Evolutionary conservation across 495 filamentous ascomycete genomes (phyloP), one percentile per base, ranked within the genome.

Genomic region (Apiosordaria backusii): DNA sequence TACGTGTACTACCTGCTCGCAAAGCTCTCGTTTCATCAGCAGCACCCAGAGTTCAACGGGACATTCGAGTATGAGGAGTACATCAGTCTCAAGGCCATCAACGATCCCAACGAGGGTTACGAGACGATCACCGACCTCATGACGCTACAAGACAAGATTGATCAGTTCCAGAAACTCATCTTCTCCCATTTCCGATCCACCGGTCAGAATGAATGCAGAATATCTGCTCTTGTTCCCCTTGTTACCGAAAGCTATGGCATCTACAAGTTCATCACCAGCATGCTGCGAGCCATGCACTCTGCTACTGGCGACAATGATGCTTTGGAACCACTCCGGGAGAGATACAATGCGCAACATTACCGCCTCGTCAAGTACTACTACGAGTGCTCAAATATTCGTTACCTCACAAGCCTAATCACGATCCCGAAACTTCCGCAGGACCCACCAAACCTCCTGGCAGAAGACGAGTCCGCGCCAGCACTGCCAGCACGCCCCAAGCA

Each of bases 31-130:
- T 99, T 99, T 83, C 96, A 98, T 78, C 87, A 92, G 67, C 91
- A 97, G 68, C 95, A 99, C 78, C 93, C 92, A 15, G 95, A 97
- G 70, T 99, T 99, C 84, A 98, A 98, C 77, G 95, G 95, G 85
- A 88, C 95, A 25, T 98, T 98, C 73, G 95, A 99, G 74, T 99
- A 99, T 69, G 95, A 97, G 82, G 95, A 99, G 74, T 99, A 99
- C 76, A 93, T 98, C 76, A 97, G 92, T 72, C 83, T 99, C 76
- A 97, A 97, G 81, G 90, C 91, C 4, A 98, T 96, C 80, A 97
- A 97, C 78, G 95, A 99, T 81, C 95, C 96, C 13, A 97, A 99
- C 74, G 95, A 99, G 80, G 95, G 95, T 82, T 99, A 97, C 73
- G 95, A 98, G 78, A 97, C 95, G 2, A 97, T 98, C 65, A 90